Percentiles rank a stretch among this genome's conserved stretches.
Evolutionary conservation across 2,329 filamentous ascomycete species (phyloP).

Genomic region (Penicillium sp.): DNA sequence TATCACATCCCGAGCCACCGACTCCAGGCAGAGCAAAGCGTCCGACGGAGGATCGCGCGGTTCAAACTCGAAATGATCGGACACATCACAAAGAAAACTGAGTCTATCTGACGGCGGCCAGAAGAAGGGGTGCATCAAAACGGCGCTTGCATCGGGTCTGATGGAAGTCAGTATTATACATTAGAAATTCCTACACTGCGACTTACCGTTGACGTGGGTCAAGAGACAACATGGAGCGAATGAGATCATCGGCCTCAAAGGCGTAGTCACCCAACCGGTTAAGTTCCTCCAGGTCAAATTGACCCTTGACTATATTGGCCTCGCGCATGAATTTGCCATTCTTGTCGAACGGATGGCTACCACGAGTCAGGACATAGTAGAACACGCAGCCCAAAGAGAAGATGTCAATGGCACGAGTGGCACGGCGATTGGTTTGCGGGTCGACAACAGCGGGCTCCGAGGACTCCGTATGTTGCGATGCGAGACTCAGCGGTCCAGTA

Average conservation of each 20-base stretch:
- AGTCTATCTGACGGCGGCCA: constrained; percentile 88
- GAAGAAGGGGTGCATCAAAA: constrained; percentile 95
- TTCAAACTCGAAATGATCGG: constrained; percentile 94
- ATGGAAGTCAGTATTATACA: too few species aligned
- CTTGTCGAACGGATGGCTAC: constrained; percentile 88
- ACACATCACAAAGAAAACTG: constrained; percentile 91
- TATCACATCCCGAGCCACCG: constrained; percentile 43
- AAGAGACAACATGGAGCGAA: constrained; percentile 72
- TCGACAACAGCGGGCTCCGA: constrained; percentile 54
- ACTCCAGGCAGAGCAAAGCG: constrained; percentile 60
- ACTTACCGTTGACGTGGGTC: constrained; percentile 57
- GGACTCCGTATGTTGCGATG: constrained; percentile 43
- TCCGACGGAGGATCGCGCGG: constrained; percentile 75
- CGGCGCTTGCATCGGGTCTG: constrained; percentile 67
- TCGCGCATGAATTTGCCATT: constrained; percentile 94
- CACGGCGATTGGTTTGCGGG: constrained; percentile 66
- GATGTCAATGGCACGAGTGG: constrained; percentile 94
- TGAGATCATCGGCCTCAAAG: constrained; percentile 82
- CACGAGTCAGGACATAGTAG: constrained; percentile 95
- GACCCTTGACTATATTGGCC: constrained; percentile 92
- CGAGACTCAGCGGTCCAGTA: constrained; percentile 43
- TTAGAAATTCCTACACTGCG: too few species aligned
- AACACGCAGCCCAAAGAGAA: constrained; percentile 98
- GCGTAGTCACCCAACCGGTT: constrained; percentile 78
- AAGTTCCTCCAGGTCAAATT: constrained; percentile 68